Evolutionary conservation across 106 monocot genomes (phyloP), one percentile per base, ranked within the genome.

Genomic region (Phalaenopsis aphrodite): DNA sequence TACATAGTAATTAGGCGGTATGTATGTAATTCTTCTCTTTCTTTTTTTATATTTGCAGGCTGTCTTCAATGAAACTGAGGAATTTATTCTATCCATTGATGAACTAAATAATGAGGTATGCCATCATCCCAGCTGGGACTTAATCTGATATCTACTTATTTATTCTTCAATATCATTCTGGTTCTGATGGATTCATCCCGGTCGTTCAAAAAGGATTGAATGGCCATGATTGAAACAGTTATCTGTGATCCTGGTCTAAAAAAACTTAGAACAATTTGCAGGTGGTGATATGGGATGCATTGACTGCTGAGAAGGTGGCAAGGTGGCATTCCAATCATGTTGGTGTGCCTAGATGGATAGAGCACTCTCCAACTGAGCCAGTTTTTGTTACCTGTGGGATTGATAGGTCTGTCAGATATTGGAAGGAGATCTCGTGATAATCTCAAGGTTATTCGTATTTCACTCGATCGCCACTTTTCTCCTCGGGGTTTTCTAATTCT

Each of bases 281-380:
- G 96, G 85, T 97, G 3, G 91, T 97, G 37, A 82, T 94, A 75
- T 97, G 96, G 96, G 94, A 97, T 89, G 92, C 96, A 47, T 78
- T 92, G 48, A 92, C 90, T 55, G 83, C 87, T 56, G 96, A 97
- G 64, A 94, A 80, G 71, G 87, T 92, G 2, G 87, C 85, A 21
- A 87, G 86, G 79, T 97, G 88, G 90, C 92, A 88, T 64, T 97
- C 96, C 17, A 92, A 90, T 75, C 94, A 94, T 79, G 69, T 81
- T 10, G 94, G 94, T 8, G 85, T 87, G 12, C 96, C 94, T 11
- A 78, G 92, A 41, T 97, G 96, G 96, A 24, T 97, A 12, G 96
- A 89, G 64, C 94, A 97, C 74, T 97, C 96, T 42, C 94, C 94
- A 42, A 80, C 84, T 1, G 96, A 97, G 49, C 81, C 90, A 56